phyloP scores from a whole-genome alignment of 805 yeast genomes.

The Wickerhamiella azymoides region DNA sequence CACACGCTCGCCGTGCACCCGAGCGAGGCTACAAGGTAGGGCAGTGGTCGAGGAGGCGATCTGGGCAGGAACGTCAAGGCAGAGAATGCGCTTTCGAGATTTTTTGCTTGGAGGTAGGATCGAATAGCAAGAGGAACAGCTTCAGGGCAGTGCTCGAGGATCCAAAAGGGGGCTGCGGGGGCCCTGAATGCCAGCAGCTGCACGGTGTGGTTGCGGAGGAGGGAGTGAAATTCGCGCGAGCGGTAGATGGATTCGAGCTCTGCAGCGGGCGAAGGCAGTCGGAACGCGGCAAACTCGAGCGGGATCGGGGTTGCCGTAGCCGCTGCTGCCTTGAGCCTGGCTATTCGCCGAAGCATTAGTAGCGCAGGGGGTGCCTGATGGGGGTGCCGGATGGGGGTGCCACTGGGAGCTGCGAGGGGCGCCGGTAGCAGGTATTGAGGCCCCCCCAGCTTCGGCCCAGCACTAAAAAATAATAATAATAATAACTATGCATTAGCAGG shows the following conservation, averaged over 20 bases:
- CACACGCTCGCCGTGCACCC: neutral
- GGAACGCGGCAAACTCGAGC: neutral
- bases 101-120: neutral
- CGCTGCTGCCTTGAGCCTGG: neutral
- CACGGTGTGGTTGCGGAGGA: neutral
- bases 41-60: neutral
- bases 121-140: neutral
- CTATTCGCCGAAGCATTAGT: neutral
- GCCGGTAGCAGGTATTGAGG: no score
- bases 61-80: neutral
- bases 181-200: neutral
- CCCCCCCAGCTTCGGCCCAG: neutral
- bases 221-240: neutral
- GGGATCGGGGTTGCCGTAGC: neutral
- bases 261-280: neutral
- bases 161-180: neutral
- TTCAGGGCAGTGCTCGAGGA: neutral
- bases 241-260: neutral
- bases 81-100: slow-evolving; percentile 1
- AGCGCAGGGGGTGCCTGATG: no score
- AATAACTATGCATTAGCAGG: slow-evolving; percentile 1
- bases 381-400: no score
- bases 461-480: neutral
- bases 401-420: no score
- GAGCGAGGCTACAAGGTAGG: neutral